Conservation (phyloP, 257 asterid genomes). For the Nicotiana sylvestris region DNA sequence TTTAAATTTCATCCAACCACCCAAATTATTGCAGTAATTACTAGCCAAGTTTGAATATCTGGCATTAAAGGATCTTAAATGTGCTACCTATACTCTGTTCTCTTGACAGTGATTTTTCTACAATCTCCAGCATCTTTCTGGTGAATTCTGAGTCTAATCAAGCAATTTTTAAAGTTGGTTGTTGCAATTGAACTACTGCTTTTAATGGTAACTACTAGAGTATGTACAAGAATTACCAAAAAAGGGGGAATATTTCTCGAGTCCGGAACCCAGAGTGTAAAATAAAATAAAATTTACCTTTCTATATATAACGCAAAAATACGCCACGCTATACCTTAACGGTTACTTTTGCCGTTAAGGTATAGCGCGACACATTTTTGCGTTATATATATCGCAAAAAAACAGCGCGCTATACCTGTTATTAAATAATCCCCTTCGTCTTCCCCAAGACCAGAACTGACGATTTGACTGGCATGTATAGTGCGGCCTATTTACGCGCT, state of each 20-base stretch:
- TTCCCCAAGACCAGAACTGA: too few relatives aligned
- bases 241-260: neutral
- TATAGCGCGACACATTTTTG: too few relatives aligned
- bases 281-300: too few relatives aligned
- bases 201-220: conserved; percentile 29
- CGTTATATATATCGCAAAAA: too few relatives aligned
- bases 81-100: conserved; percentile 21
- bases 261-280: too few relatives aligned
- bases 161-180: conserved; percentile 14
- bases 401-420: too few relatives aligned
- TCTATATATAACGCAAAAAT: too few relatives aligned
- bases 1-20: conserved; percentile 41
- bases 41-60: conserved; percentile 17
- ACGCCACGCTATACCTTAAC: too few relatives aligned
- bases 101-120: conserved; percentile 17
- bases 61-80: conserved; percentile 15
- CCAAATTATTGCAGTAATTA: conserved; percentile 19
- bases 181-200: conserved; percentile 34
- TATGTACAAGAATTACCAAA: neutral
- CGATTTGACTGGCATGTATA: too few relatives aligned
- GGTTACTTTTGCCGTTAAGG: too few relatives aligned
- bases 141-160: conserved; percentile 19
- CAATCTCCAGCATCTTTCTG: conserved; percentile 3
- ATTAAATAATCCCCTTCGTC: too few relatives aligned
- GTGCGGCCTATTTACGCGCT: too few relatives aligned